Evolutionary conservation across 2,329 filamentous ascomycete genomes (phyloP), one percentile per base, ranked within the genome.

Genomic region (Neonectria coccinea): DNA sequence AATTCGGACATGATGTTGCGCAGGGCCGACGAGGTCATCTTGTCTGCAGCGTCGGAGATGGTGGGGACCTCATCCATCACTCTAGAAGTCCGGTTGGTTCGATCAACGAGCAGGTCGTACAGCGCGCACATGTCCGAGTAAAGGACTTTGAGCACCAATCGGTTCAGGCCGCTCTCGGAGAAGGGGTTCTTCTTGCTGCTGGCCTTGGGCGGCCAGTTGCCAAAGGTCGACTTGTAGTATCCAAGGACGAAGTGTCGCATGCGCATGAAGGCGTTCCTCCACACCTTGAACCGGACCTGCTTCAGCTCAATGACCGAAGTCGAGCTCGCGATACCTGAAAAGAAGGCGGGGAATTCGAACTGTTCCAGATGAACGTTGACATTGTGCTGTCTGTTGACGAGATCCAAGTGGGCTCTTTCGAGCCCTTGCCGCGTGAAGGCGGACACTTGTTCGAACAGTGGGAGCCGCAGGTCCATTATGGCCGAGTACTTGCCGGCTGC

Each of bases 141-240:
- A 9, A 98, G 81, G 47, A 92, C 90, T 75, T 89, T 89, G 45
- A 97, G 83, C 6, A 97, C 92, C 48, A 93, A 80, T 25, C 96
- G 87, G 78, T 97, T 97, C 22, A 98, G 84, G 0, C 95, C 95
- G 70, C 89, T 92, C 71, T 94, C 93, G 29, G 92, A 90, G 68
- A 97, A 93, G 1, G 90, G 87, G 75, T 97, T 97, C 85, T 97
- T 97, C 84, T 97, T 97, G 72, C 90, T 95, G 73, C 87, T 91
- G 2, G 94, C 93, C 77, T 96, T 97, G 9, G 96, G 95, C 2
- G 96, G 94, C 95, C 95, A 97, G 76, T 85, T 89, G 20, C 86
- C 86, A 59, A 89, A 86, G 4, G 82, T 80, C 12, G 80, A 74
- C 76, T 87, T 89, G 75, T 89, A 89, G 77, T 94, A 90, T 67